Percentiles rank a stretch among this genome's conserved stretches.
These are phyloP conservation scores for Odontarrhena argentea DNA, from an alignment of 345 rosid species.

Conservation along the genomic window DNA sequence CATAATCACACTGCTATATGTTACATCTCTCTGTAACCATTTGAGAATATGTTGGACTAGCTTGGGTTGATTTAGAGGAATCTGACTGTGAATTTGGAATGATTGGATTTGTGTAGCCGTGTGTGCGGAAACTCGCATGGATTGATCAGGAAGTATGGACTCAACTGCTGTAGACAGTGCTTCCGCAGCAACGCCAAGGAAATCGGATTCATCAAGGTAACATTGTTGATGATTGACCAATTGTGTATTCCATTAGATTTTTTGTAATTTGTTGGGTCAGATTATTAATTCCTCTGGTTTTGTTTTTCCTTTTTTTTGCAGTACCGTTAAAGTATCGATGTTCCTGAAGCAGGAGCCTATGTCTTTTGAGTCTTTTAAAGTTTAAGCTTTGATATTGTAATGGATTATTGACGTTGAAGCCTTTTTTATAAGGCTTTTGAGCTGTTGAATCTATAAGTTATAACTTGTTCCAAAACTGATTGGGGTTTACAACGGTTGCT, in stretches of 20 bases:
- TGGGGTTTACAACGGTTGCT: too few relatives aligned
- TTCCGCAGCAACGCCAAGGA: slow-evolving; percentile 48
- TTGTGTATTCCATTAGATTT: too few relatives aligned
- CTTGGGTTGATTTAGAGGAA: background rate
- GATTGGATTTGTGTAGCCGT: slow-evolving; percentile 12
- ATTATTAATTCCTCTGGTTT: background rate
- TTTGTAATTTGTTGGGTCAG: background rate
- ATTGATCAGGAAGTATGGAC: slow-evolving; percentile 47
- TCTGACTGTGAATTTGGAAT: background rate
- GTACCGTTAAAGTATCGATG: slow-evolving; percentile 30
- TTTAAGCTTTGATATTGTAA: slow-evolving; percentile 15
- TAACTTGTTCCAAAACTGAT: too few relatives aligned
- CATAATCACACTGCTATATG: background rate
- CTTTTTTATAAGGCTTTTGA: background rate
- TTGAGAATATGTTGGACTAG: background rate
- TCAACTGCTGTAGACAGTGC: slow-evolving; percentile 45
- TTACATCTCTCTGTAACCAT: background rate
- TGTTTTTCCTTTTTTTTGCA: slow-evolving; percentile 9
- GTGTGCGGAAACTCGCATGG: slow-evolving; percentile 50
- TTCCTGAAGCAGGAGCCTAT: background rate
- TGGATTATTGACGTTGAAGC: background rate
- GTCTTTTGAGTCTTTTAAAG: background rate
- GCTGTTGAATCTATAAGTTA: background rate
- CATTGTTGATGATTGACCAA: background rate
- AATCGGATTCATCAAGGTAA: slow-evolving; percentile 64